These are phyloP conservation scores for Neoboletus magnificus DNA, from an alignment of 768 basidiomycete species.

Conservation along the genomic window DNA sequence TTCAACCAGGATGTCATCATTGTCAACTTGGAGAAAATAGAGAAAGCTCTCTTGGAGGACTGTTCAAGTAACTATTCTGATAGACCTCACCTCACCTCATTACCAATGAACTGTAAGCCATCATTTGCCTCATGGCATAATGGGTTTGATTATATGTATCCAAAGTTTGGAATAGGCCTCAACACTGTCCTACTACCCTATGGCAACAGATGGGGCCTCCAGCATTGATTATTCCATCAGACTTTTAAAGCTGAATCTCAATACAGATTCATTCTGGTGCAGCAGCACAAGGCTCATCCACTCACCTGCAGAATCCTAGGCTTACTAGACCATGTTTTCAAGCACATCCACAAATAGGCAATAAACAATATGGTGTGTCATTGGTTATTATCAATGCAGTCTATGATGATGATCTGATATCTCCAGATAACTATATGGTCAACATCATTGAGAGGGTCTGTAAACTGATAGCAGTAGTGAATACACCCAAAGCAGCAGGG, in stretches of 20 bases:
- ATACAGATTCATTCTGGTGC: constrained; percentile 16
- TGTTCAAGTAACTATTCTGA: constrained; percentile 21
- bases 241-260: constrained; percentile 7
- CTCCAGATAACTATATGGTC: constrained; percentile 9
- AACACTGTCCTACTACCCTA: constrained; percentile 15
- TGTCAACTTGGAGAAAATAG: constrained; percentile 12
- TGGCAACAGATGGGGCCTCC: constrained; percentile 18
- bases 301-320: no score
- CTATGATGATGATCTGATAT: constrained; percentile 16
- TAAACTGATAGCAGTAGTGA: neutral
- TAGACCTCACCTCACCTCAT: constrained; percentile 13
- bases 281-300: constrained; percentile 12
- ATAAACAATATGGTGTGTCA: no score
- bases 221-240: constrained; percentile 19
- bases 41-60: constrained; percentile 14
- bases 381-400: no score
- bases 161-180: constrained; percentile 19
- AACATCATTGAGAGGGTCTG: constrained; percentile 10
- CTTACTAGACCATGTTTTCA: no score
- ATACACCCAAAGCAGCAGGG: constrained; percentile 9
- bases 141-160: neutral
- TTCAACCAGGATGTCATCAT: constrained; percentile 12
- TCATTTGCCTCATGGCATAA: neutral
- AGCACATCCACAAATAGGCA: no score
- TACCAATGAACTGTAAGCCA: constrained; percentile 11